Evolutionary conservation across 2,329 filamentous ascomycete species (phyloP).

Genomic region (Sarocladiaceae sp.): DNA sequence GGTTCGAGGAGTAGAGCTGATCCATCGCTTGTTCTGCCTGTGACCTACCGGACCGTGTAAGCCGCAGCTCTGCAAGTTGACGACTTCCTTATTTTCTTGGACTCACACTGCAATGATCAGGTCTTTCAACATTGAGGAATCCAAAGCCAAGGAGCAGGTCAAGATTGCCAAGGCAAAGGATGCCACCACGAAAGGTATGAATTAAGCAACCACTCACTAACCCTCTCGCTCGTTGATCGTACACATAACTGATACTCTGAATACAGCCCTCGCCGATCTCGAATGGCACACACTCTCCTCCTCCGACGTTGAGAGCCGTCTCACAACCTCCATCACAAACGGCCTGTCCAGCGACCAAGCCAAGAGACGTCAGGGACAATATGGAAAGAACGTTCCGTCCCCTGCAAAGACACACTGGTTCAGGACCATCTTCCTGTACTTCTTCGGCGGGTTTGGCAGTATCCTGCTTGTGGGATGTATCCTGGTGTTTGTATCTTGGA

Average conservation of each 20-base stretch:
- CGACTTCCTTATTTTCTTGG: neutral
- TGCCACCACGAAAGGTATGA: slow-evolving; percentile 36
- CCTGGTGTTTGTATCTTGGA: slow-evolving; percentile 72
- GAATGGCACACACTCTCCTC: slow-evolving; percentile 61
- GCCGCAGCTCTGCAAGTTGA: slow-evolving; percentile 12
- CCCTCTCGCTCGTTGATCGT: neutral
- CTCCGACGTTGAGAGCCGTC: slow-evolving; percentile 52
- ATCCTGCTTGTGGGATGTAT: slow-evolving; percentile 63
- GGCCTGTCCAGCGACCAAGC: slow-evolving; percentile 57
- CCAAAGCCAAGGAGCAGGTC: slow-evolving; percentile 37
- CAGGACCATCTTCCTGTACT: slow-evolving; percentile 57
- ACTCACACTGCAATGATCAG: slow-evolving; percentile 17
- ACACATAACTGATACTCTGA: neutral
- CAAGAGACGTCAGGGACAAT: slow-evolving; percentile 46
- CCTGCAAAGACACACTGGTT: slow-evolving; percentile 56
- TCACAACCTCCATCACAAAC: slow-evolving; percentile 46
- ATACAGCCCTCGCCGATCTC: slow-evolving; percentile 52
- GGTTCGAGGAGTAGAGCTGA: slow-evolving; percentile 22
- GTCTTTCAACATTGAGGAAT: slow-evolving; percentile 51
- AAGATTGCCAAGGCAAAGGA: slow-evolving; percentile 34
- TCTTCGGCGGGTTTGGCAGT: slow-evolving; percentile 71
- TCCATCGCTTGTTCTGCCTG: slow-evolving; percentile 32
- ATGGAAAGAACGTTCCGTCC: slow-evolving; percentile 62
- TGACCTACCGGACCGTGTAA: slow-evolving; percentile 50
- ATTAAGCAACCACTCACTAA: slow-evolving; percentile 8